A percentile compares a stretch with the other conserved stretches of the same genome.
Evolutionary conservation across 257 asterid genomes (phyloP).

Genomic region (Jacaranda copaia): DNA sequence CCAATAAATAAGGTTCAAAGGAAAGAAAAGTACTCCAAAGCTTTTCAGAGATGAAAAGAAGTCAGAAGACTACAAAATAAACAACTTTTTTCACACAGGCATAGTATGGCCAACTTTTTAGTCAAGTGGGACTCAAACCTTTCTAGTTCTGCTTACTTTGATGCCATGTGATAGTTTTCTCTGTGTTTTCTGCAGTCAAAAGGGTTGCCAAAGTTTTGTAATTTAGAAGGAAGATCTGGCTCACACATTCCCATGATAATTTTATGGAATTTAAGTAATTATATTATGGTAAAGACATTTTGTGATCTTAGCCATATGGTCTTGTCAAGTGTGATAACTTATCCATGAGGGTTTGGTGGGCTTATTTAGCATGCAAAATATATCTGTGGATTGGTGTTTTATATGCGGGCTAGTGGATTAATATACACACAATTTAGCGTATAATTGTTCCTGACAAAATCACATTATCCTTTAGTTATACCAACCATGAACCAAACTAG

Average conservation of each 20-base stretch:
- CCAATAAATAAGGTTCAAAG: conserved; percentile 18
- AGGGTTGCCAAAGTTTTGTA: neutral
- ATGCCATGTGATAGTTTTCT: neutral
- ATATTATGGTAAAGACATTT: too few relatives aligned
- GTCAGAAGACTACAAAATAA: conserved; percentile 30
- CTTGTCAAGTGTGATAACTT: too few relatives aligned
- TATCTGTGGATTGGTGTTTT: too few relatives aligned
- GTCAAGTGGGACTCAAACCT: conserved; percentile 31
- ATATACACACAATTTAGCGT: too few relatives aligned
- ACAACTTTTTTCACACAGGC: conserved; percentile 12
- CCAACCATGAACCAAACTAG: too few relatives aligned
- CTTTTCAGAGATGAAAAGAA: conserved; percentile 39
- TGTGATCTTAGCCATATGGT: too few relatives aligned
- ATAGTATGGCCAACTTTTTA: conserved; percentile 20
- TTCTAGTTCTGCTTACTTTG: conserved; percentile 26
- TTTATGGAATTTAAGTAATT: too few relatives aligned
- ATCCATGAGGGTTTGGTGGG: too few relatives aligned
- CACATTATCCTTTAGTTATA: too few relatives aligned
- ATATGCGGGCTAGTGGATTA: too few relatives aligned
- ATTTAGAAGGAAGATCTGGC: neutral
- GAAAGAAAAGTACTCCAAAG: conserved; percentile 12
- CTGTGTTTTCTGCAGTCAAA: conserved; percentile 10
- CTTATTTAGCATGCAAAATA: too few relatives aligned
- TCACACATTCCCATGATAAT: neutral
- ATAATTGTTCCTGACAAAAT: too few relatives aligned